Conservation (phyloP, 2,329 filamentous ascomycete species). For the Trichoderma koningii region DNA sequence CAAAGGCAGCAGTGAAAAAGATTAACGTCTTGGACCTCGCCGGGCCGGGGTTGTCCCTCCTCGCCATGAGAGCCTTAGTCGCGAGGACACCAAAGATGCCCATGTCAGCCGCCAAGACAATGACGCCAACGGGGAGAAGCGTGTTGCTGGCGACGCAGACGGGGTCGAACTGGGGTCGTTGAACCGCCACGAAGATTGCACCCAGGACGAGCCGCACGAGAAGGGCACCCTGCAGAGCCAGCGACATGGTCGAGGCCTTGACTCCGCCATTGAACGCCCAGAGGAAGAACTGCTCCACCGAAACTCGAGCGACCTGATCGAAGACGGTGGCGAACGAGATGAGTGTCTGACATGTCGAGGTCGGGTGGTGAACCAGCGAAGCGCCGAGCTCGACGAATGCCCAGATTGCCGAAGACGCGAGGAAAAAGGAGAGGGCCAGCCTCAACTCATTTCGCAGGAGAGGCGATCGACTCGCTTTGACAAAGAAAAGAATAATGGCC, state of each 20-base stretch:
- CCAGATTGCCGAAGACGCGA: slow-evolving; percentile 56
- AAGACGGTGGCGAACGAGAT: slow-evolving; percentile 56
- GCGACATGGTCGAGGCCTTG: slow-evolving; percentile 41
- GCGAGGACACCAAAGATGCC: slow-evolving; percentile 48
- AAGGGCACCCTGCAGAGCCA: slow-evolving; percentile 51
- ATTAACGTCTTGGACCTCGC: slow-evolving; percentile 46
- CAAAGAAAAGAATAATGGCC: slow-evolving; percentile 50
- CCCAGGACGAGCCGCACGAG: slow-evolving; percentile 54
- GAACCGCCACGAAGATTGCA: slow-evolving; percentile 56
- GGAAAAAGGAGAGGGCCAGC: slow-evolving; percentile 63
- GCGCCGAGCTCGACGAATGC: slow-evolving; percentile 54
- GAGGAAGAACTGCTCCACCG: slow-evolving; percentile 56
- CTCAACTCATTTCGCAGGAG: slow-evolving; percentile 61
- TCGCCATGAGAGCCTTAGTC: slow-evolving; percentile 45
- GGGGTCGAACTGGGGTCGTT: slow-evolving; percentile 53
- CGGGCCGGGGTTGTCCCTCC: slow-evolving; percentile 37
- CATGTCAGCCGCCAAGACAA: slow-evolving; percentile 49
- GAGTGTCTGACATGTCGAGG: slow-evolving; percentile 53
- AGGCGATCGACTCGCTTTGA: slow-evolving; percentile 51
- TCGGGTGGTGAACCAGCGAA: slow-evolving; percentile 49
- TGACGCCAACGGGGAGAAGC: slow-evolving; percentile 48
- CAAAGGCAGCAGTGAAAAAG: slow-evolving; percentile 47
- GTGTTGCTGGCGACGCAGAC: slow-evolving; percentile 55
- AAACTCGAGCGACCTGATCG: slow-evolving; percentile 58
- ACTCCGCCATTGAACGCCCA: slow-evolving; percentile 51